Evolutionary conservation across 2,329 filamentous ascomycete genomes (phyloP), one percentile per base, ranked within the genome.

Genomic region (Juglanconis juglandina): DNA sequence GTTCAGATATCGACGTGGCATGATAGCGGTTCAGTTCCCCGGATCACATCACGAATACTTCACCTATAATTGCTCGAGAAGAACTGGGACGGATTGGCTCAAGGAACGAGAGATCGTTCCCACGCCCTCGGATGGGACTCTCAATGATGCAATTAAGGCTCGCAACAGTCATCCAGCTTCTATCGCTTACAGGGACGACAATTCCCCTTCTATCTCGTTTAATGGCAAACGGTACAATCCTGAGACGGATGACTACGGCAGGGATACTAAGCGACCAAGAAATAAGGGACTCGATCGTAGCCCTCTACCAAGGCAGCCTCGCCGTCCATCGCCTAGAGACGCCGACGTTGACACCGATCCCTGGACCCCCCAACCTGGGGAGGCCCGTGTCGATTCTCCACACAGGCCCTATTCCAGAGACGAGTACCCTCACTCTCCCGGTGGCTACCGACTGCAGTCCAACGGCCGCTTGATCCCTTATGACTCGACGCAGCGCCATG

Each of bases 1-100:
- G 3, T 81, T 82, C 64, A 66, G 63, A 30, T 59, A 52, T 14
- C 69, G 68, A 50, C 55, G 58, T 14, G 68, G 67, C 2, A 72
- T 73, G 71, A 58, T 67, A 3, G 61, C 54, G 9, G 63, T 66
- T 1, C 61, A 60, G 4, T 72, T 73, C 14, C 56, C 66, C 0
- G 64, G 56, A 2, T 58, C 59, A 46, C 59, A 63, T 1, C 65
- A 69, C 54, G 64, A 68, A n/a, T 73, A 71, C 49, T 57, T 64
- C 1, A 66, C 63, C 2, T 72, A 70, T 47, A 48, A 62, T 44
- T 58, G 47, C 49, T 54, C 59, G 24, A 60, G 54, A 24, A 58
- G 33, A 37, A 41, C 53, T 13, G 37, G 53, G 14, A 42, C 58
- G 30, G 14, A n/a, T 4, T 60, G 49, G 32, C 52, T 35, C 13